These are phyloP conservation scores for Lasiodiplodia sp. DNA, from an alignment of 2,329 filamentous ascomycete species.

Conservation along the genomic window DNA sequence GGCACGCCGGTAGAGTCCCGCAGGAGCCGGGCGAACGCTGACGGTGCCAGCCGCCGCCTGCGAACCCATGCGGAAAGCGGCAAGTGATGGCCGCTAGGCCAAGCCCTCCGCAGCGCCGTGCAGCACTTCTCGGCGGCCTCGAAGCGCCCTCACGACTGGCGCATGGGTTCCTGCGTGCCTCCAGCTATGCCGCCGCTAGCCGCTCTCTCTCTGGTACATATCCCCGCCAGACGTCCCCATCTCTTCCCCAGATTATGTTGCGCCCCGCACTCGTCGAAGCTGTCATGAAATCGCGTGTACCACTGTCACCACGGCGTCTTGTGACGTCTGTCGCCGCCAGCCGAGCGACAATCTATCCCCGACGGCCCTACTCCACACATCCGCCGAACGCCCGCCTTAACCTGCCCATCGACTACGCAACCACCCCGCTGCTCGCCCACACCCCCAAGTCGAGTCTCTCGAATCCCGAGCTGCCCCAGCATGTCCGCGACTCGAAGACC, in stretches of 20 bases:
- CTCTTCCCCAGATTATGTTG: constrained; percentile 25
- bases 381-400: constrained; percentile 71
- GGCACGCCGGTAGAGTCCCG: constrained; percentile 6
- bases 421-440: constrained; percentile 82
- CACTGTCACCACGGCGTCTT: neutral
- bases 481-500: constrained; percentile 64
- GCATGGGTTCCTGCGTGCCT: constrained; percentile 3
- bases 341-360: constrained; percentile 8
- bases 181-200: constrained; percentile 18
- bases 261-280: constrained; percentile 10
- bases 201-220: constrained; percentile 11
- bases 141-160: neutral
- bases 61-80: neutral
- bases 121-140: neutral
- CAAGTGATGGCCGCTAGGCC: constrained; percentile 1
- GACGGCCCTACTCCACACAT: constrained; percentile 55
- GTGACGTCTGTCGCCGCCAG: neutral
- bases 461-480: constrained; percentile 72
- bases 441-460: constrained; percentile 74
- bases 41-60: neutral
- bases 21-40: neutral
- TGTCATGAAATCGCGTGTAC: constrained; percentile 6
- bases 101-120: constrained; percentile 4
- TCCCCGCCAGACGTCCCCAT: constrained; percentile 7
- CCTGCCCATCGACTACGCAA: constrained; percentile 83